Conservation (phyloP, 257 asterid species). For the Lycium barbarum region DNA sequence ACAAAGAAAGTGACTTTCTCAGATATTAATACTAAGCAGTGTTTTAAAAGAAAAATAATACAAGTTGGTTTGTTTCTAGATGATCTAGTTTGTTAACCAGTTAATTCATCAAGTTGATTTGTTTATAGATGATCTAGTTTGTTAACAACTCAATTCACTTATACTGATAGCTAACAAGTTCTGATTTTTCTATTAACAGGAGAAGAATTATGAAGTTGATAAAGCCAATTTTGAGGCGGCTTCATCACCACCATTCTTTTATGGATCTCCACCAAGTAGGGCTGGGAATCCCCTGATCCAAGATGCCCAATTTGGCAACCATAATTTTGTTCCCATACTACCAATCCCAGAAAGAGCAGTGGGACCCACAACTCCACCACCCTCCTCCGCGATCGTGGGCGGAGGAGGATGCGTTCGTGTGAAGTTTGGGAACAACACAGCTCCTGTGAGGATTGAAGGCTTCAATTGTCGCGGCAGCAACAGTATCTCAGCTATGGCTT, state of each 20-base stretch:
- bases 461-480: constrained; percentile 54
- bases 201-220: constrained; percentile 41
- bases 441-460: constrained; percentile 71
- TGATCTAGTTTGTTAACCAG: not conserved
- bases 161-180: not conserved
- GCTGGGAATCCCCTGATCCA: constrained; percentile 68
- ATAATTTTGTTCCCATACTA: constrained; percentile 37
- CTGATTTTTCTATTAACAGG: constrained; percentile 26
- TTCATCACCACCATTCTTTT: constrained; percentile 61
- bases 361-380: constrained; percentile 38
- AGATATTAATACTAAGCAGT: not conserved
- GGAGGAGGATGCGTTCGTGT: constrained; percentile 52
- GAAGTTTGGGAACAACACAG: constrained; percentile 53
- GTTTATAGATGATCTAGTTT: not conserved
- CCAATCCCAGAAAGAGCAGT: constrained; percentile 3
- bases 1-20: no score
- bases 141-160: not conserved
- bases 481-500: constrained; percentile 62
- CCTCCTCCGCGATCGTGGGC: constrained; percentile 43
- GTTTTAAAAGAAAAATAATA: not conserved
- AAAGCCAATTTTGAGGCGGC: constrained; percentile 49
- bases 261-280: constrained; percentile 65
- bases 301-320: constrained; percentile 59
- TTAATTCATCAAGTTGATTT: not conserved
- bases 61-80: not conserved